Evolutionary conservation across 2,329 filamentous ascomycete species (phyloP), one percentile per base, ranked within the genome.

Genomic region (Aspergillus texensis): DNA sequence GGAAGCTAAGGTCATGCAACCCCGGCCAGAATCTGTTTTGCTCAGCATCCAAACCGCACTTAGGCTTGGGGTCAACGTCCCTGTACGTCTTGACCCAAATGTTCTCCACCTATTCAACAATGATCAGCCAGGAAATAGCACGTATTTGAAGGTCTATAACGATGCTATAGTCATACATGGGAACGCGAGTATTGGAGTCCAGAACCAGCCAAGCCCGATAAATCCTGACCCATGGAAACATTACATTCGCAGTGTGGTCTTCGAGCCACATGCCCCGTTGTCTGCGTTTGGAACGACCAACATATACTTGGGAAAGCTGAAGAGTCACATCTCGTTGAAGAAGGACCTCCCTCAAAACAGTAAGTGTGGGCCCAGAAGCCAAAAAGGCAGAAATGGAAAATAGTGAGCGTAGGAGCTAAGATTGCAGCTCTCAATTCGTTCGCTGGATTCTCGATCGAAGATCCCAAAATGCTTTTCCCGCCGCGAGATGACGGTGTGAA

Each of bases 101-200:
- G 60, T 61, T 1, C 57, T 72, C 12, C 43, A 65, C 28, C 46
- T 68, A 1, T 71, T 68, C 39, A 68, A 69, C 1, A 53, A 62
- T 3, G 58, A 68, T 8, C 39, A 66, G 39, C 57, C 69, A 3
- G 71, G 54, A 2, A 57, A 57, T 36, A 39, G 32, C 26, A 57
- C 54, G 2, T 57, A 57, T 41, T 21, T 57, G n/a, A 57, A 57
- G 36, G 34, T 57, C n/a, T 57, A 57, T 24, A 57, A 67, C 28
- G 67, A 60, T 14, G 45, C 55, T n/a, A 50, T 71, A n/a, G 41
- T 65, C 4, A 62, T 72, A 26, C 62, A 67, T 4, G 69, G 68
- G 0, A 63, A 67, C 41, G 67, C 58, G 2, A 68, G 70, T 54
- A 71, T 70, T 45, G 70, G 70, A 21, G 71, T 70, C 41, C 59